These are phyloP conservation scores for Diaporthe destruens DNA, from an alignment of 2,329 filamentous ascomycete species.

Conservation along the genomic window DNA sequence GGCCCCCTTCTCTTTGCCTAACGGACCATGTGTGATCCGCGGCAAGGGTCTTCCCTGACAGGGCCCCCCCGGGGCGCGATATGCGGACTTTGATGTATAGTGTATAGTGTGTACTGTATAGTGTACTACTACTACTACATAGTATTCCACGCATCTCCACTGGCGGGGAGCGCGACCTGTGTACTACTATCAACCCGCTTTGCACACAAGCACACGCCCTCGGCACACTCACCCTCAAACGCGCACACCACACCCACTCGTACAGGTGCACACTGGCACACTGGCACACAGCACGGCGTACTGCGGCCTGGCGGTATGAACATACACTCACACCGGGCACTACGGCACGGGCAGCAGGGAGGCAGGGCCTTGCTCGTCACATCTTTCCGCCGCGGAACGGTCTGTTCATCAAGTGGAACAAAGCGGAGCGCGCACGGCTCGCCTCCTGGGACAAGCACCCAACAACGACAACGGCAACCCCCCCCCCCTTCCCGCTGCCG, in stretches of 20 bases:
- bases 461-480: no score
- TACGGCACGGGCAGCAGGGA: constrained; percentile 1
- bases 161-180: constrained; percentile 16
- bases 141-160: neutral
- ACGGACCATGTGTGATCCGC: constrained; percentile 33
- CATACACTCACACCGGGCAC: neutral
- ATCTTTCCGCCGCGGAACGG: constrained; percentile 33
- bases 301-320: neutral
- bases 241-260: neutral
- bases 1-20: constrained; percentile 28
- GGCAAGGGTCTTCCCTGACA: constrained; percentile 27
- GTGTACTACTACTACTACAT: no score
- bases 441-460: constrained; percentile 25
- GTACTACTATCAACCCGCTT: neutral
- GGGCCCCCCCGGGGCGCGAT: neutral
- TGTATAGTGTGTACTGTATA: neutral
- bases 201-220: neutral
- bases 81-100: neutral
- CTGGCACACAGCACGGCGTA: neutral
- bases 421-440: constrained; percentile 33
- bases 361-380: constrained; percentile 28
- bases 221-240: neutral
- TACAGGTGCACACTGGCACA: neutral
- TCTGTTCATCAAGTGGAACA: constrained; percentile 31
- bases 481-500: neutral